Conservation (phyloP, 2,329 filamentous ascomycete genomes). For the Fusarium avenaceum region DNA sequence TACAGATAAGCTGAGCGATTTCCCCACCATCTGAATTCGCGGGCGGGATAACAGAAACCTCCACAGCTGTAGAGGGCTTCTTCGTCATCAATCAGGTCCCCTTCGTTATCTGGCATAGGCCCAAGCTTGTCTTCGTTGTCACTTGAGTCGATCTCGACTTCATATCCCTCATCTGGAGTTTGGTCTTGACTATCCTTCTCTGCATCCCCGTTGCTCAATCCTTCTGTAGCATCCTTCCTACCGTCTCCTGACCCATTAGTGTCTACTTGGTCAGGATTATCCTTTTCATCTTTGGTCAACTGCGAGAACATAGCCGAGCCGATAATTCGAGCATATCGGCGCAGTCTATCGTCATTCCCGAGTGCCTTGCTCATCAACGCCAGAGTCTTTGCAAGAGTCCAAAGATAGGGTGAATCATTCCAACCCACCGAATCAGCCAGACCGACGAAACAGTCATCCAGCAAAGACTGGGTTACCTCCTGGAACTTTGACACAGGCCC, state of each 20-base stretch:
- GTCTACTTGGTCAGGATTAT: neutral
- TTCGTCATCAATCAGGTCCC: neutral
- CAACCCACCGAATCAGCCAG: constrained; percentile 5
- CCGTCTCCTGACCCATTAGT: no score
- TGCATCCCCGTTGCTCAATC: no score
- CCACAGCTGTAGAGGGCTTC: neutral
- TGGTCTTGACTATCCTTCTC: neutral
- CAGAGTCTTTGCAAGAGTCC: neutral
- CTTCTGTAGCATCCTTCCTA: neutral
- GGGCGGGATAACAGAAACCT: neutral
- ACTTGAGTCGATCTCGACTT: neutral
- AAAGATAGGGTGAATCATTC: neutral
- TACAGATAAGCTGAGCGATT: neutral
- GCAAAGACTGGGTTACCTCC: neutral
- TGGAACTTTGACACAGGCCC: constrained; percentile 12
- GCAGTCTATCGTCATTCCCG: neutral
- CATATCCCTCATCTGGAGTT: accelerated
- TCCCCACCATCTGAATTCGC: neutral
- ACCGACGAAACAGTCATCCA: neutral
- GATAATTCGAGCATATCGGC: neutral
- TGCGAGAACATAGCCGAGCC: neutral
- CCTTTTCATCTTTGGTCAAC: neutral
- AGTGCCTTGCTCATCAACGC: constrained; percentile 1
- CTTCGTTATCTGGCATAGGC: neutral
- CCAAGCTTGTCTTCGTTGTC: neutral